These are phyloP conservation scores for Fusarium pseudonygamai DNA, from an alignment of 2,329 filamentous ascomycete genomes.

Conservation along the genomic window DNA sequence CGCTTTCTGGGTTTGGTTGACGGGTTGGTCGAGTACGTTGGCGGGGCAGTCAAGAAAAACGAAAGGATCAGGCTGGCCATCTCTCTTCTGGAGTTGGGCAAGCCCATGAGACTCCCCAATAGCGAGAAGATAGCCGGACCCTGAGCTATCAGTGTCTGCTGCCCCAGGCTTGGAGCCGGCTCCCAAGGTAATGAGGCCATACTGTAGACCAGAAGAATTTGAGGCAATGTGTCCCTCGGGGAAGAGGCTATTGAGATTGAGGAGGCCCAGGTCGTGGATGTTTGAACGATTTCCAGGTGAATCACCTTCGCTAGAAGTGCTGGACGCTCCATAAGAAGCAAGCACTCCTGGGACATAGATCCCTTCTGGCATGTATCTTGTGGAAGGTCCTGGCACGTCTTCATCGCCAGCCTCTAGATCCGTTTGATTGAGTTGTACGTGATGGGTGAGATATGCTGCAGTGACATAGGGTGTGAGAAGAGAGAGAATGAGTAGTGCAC, in stretches of 20 bases:
- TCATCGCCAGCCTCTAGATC: too few species aligned
- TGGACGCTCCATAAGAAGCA: not conserved
- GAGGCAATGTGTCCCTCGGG: not conserved
- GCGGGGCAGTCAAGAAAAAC: not conserved
- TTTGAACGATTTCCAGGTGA: too few species aligned
- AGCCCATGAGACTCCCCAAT: not conserved
- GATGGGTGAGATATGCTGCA: too few species aligned
- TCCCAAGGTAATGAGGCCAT: not conserved
- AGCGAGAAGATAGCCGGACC: not conserved
- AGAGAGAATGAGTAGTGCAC: too few species aligned
- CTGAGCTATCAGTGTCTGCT: rapidly evolving
- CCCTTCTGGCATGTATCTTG: too few species aligned
- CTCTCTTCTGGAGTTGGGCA: not conserved
- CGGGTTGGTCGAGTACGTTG: rapidly evolving
- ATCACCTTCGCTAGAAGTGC: too few species aligned
- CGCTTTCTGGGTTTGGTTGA: constrained; percentile 18
- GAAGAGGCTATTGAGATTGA: not conserved
- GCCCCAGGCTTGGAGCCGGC: rapidly evolving
- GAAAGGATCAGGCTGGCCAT: not conserved
- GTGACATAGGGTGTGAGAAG: too few species aligned
- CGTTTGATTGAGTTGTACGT: too few species aligned
- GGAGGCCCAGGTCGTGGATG: too few species aligned
- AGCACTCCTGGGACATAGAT: too few species aligned
- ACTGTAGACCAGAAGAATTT: rapidly evolving
- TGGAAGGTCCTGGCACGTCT: too few species aligned